Conservation (phyloP, 2,329 filamentous ascomycete species). For the Alternaria gansuensis region DNA sequence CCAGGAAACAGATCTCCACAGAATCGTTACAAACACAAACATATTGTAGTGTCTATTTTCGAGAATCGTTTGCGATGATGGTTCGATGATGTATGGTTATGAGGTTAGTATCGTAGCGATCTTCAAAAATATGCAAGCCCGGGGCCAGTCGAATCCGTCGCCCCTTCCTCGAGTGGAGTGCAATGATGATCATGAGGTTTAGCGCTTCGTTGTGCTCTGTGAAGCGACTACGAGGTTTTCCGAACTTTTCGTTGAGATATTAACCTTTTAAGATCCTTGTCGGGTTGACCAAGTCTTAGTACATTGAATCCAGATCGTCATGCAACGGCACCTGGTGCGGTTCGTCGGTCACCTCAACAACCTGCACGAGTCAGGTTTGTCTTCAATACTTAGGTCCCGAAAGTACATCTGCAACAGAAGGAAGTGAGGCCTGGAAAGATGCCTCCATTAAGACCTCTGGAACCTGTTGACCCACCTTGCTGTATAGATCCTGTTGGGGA, state of each 20-base stretch:
- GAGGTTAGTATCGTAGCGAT: not conserved
- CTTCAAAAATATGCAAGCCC: not conserved
- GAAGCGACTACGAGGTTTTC: not conserved
- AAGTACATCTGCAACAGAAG: not conserved
- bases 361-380: slow-evolving; percentile 1
- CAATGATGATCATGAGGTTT: not conserved
- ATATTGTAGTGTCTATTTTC: not conserved
- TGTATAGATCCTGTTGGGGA: slow-evolving; percentile 7
- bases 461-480: slow-evolving; percentile 10
- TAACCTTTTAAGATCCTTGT: not conserved
- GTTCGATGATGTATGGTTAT: not conserved
- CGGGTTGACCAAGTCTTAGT: not conserved
- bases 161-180: not conserved
- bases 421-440: slow-evolving; percentile 1
- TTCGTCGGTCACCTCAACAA: not conserved
- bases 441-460: slow-evolving; percentile 10
- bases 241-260: not conserved
- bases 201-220: not conserved
- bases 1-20: not conserved
- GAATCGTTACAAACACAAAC: not conserved
- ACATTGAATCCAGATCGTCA: not conserved
- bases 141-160: not conserved
- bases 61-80: not conserved
- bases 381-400: not conserved
- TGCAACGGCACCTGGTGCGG: not conserved